A percentile compares a stretch with the other conserved stretches of the same genome.
Evolutionary conservation across 805 yeast genomes (phyloP).

Genomic region (Cyberlindnera subsufficiens): DNA sequence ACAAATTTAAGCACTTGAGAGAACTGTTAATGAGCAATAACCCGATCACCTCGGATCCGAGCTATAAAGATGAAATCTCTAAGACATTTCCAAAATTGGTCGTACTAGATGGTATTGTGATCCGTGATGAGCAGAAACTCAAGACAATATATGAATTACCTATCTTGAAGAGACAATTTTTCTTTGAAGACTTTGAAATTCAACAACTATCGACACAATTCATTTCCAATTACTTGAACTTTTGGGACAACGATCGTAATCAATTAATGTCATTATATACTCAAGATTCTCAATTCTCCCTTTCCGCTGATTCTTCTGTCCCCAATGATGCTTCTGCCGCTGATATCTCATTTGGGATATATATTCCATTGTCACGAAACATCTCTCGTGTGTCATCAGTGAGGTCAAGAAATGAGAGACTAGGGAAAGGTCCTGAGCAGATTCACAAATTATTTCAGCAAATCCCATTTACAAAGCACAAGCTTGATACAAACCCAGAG

Average conservation of each 20-base stretch:
- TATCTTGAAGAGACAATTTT: constrained; percentile 51
- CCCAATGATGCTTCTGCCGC: constrained; percentile 39
- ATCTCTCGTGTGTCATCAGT: constrained; percentile 52
- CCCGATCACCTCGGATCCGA: constrained; percentile 50
- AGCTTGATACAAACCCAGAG: constrained; percentile 53
- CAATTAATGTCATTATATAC: constrained; percentile 73
- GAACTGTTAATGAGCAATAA: constrained; percentile 78
- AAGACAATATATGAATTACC: constrained; percentile 49
- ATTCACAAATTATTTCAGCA: constrained; percentile 57
- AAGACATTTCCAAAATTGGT: constrained; percentile 74
- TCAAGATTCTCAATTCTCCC: constrained; percentile 76
- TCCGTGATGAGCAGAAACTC: constrained; percentile 69
- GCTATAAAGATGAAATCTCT: constrained; percentile 56
- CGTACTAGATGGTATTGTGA: constrained; percentile 68
- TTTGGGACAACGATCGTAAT: constrained; percentile 77
- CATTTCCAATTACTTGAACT: constrained; percentile 62
- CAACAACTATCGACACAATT: constrained; percentile 73
- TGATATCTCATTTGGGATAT: constrained; percentile 53
- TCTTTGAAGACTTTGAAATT: constrained; percentile 73
- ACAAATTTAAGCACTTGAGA: constrained; percentile 65
- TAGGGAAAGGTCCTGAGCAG: constrained; percentile 63
- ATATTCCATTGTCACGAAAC: constrained; percentile 72
- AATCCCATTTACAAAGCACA: constrained; percentile 78
- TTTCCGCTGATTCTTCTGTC: constrained; percentile 67
- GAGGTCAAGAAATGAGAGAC: constrained; percentile 49